Evolutionary conservation across 2,329 filamentous ascomycete genomes (phyloP).

Genomic region (Eurotiales sp.): DNA sequence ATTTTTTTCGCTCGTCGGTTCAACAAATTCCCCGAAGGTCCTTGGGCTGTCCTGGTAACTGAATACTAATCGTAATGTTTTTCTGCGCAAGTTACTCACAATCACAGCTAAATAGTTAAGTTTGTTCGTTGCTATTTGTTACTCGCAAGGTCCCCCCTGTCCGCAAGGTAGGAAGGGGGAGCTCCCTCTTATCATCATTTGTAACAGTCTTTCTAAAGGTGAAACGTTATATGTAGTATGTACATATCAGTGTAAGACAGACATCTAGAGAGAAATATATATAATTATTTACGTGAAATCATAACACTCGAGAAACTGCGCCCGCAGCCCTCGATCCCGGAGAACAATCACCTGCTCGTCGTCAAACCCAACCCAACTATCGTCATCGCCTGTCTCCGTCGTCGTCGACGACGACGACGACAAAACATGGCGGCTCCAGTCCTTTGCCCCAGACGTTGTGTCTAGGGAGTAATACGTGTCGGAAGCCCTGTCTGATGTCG

Average conservation of each 20-base stretch:
- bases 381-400: constrained; percentile 42
- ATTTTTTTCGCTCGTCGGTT: constrained; percentile 2
- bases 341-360: constrained; percentile 88
- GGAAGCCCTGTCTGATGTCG: too few relatives aligned
- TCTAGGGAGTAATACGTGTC: constrained; percentile 25
- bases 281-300: constrained; percentile 83
- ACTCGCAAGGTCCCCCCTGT: not conserved
- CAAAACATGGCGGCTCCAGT: constrained; percentile 24
- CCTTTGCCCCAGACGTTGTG: constrained; percentile 21
- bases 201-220: too few relatives aligned
- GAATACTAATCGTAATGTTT: not conserved
- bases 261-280: too few relatives aligned
- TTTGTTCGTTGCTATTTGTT: too few relatives aligned
- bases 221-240: too few relatives aligned
- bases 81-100: constrained; percentile 3
- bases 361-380: constrained; percentile 78
- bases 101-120: too few relatives aligned
- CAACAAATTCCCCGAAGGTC: constrained; percentile 12
- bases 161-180: too few relatives aligned
- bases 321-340: constrained; percentile 64
- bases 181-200: too few relatives aligned
- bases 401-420: constrained; percentile 36
- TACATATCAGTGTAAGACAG: too few relatives aligned
- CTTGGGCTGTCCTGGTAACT: too few relatives aligned
- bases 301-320: constrained; percentile 75